Evolutionary conservation across 441 rosid species (phyloP), one percentile per base, ranked within the genome.

Genomic region (Eruca vesicaria): DNA sequence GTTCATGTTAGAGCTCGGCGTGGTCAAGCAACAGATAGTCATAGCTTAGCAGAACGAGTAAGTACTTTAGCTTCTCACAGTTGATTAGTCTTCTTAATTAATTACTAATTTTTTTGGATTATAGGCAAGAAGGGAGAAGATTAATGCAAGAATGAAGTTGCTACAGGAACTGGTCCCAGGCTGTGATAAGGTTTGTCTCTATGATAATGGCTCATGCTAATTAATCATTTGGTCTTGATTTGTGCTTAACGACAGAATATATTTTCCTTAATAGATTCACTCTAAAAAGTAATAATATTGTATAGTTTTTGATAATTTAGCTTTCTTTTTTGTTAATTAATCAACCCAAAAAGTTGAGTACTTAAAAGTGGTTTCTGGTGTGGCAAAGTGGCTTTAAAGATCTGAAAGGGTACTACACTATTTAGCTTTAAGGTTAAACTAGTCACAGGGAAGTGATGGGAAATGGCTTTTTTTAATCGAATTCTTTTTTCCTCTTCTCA

Each of bases 1-100:
- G 97, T 96, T 59, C 99, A 96, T 48, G 99, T 96, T 76, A 87
- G 99, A 74, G 98, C 97, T 82, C 98, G 97, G 74, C 95, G 98
- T 32, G 99, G 99, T 76, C 94, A 93, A 83, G 99, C 99, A 18
- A 93, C 99, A 0, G 98, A 96, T 82, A 96, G 97, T 85, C 99
- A 96, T 83, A 96, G 99, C 92, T 81, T 96, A 76, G 99, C 99
- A 33, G 99, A 96, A 84, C 77, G 99, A 85, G 99, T 96, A 88
- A 80, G 26, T 23, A 23, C 26, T 33, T 52, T 41, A 62, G 5
- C 68, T 19, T 66, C 29, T 43, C 70, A 57, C 21, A 31, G 21
- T 43, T 66, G 73, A 63, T 79, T 45, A 68, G 31, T 41, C n/a
- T 41, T 33, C 18, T 41, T 55, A 36, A 45, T 43, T 78, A 66